Conservation (phyloP, 2,329 filamentous ascomycete species). For the Pochonia chlamydosporia region DNA sequence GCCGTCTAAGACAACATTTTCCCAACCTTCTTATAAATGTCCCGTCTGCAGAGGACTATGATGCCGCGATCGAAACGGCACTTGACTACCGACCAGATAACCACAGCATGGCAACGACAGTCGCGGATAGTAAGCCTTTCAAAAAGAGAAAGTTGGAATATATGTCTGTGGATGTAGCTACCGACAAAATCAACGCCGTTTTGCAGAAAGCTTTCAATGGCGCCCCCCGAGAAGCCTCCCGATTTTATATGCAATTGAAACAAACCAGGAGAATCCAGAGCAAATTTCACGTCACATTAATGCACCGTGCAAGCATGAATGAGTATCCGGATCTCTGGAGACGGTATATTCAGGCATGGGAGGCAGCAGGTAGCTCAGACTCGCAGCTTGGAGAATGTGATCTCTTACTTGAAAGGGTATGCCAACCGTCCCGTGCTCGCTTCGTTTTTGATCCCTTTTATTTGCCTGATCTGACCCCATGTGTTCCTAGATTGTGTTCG, state of each 20-base stretch:
- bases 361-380: slow-evolving; percentile 23
- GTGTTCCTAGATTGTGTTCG: slow-evolving; percentile 62
- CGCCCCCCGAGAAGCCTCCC: slow-evolving; percentile 34
- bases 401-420: slow-evolving; percentile 56
- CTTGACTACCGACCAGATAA: slow-evolving; percentile 70
- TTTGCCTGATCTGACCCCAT: not conserved
- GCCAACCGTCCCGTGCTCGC: slow-evolving; percentile 8
- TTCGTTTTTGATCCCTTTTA: not conserved
- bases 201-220: slow-evolving; percentile 66
- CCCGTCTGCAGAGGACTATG: slow-evolving; percentile 68
- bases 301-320: slow-evolving; percentile 65
- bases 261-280: slow-evolving; percentile 69
- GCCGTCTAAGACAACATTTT: slow-evolving; percentile 66
- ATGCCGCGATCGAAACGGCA: slow-evolving; percentile 70
- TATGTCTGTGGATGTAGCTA: slow-evolving; percentile 44
- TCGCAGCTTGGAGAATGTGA: slow-evolving; percentile 54
- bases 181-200: slow-evolving; percentile 38
- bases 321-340: slow-evolving; percentile 69
- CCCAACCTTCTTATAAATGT: slow-evolving; percentile 68
- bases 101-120: slow-evolving; percentile 60
- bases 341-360: slow-evolving; percentile 59
- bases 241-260: slow-evolving; percentile 71
- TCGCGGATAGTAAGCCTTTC: slow-evolving; percentile 18
- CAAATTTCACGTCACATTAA: slow-evolving; percentile 91
- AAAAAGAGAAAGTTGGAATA: slow-evolving; percentile 51